Conservation (phyloP, 129 eudicot species). For the Tagetes erecta region DNA sequence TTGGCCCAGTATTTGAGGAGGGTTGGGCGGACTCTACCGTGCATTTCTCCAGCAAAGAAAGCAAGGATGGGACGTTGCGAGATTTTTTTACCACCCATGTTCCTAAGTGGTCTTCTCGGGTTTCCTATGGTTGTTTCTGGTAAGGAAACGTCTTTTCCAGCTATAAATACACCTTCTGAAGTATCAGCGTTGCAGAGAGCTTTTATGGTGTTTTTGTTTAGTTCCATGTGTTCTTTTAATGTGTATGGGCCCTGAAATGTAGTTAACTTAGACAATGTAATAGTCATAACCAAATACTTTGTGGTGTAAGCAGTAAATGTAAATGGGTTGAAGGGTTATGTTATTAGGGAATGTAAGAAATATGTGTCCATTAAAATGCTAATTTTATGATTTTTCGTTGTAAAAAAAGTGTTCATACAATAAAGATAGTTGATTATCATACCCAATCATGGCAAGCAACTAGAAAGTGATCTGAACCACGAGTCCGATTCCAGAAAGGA, state of each 20-base stretch:
- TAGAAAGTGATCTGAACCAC: conserved; percentile 82
- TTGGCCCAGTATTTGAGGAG: conserved; percentile 69
- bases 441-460: conserved; percentile 99
- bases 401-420: not conserved
- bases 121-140: conserved; percentile 84
- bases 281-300: not conserved
- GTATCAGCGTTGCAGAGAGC: conserved; percentile 85
- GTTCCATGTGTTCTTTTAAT: conserved; percentile 65
- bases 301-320: not conserved
- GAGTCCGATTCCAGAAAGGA: conserved; percentile 96
- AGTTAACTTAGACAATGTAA: not conserved
- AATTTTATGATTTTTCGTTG: not conserved
- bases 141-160: conserved; percentile 78
- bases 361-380: not conserved
- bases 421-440: conserved; percentile 25
- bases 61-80: conserved; percentile 89
- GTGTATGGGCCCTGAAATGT: conserved; percentile 76
- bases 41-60: conserved; percentile 84
- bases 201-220: conserved; percentile 70
- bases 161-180: conserved; percentile 70
- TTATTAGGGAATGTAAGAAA: not conserved
- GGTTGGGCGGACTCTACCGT: conserved; percentile 80
- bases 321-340: not conserved
- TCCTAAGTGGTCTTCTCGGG: conserved; percentile 59
- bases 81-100: conserved; percentile 77